Percentiles rank a stretch among this genome's conserved stretches.
Evolutionary conservation across 768 basidiomycete species (phyloP).

Genomic region (Amanita phalloides): DNA sequence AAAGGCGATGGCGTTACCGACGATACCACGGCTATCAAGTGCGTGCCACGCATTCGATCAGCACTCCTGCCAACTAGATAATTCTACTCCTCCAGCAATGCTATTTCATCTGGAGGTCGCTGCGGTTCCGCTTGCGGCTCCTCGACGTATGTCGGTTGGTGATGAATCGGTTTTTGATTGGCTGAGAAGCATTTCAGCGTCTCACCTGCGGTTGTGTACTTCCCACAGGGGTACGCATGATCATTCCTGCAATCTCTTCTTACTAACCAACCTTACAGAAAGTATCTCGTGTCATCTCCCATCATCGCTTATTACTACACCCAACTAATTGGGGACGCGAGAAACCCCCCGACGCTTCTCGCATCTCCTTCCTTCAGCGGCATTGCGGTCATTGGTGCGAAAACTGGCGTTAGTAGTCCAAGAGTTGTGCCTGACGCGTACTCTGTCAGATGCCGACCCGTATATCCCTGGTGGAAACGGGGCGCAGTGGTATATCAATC

Average conservation of each 20-base stretch:
- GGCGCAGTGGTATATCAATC: slow-evolving; percentile 51
- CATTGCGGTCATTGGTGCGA: slow-evolving; percentile 65
- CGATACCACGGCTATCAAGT: slow-evolving; percentile 74
- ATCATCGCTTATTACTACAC: slow-evolving; percentile 72
- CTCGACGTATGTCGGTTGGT: slow-evolving; percentile 32
- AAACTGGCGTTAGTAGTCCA: neutral
- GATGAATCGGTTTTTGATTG: neutral
- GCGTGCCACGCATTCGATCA: slow-evolving; percentile 1
- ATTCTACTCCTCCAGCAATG: slow-evolving; percentile 29
- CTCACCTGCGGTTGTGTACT: slow-evolving; percentile 68
- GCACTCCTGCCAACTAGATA: neutral
- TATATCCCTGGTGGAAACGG: slow-evolving; percentile 54
- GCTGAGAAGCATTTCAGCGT: slow-evolving; percentile 24
- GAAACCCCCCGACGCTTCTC: slow-evolving; percentile 52
- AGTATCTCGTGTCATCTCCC: slow-evolving; percentile 56
- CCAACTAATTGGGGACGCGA: slow-evolving; percentile 68
- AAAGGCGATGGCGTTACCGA: slow-evolving; percentile 56
- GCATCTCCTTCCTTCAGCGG: slow-evolving; percentile 56
- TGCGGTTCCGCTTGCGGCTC: slow-evolving; percentile 53
- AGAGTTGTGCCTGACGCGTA: neutral
- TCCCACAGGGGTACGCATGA: slow-evolving; percentile 49
- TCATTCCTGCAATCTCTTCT: neutral
- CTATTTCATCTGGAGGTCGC: slow-evolving; percentile 53
- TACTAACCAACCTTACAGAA: slow-evolving; percentile 23
- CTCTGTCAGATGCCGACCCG: slow-evolving; percentile 52